Evolutionary conservation across 805 yeast genomes (phyloP), one percentile per base, ranked within the genome.

Genomic region (Candida awuae): DNA sequence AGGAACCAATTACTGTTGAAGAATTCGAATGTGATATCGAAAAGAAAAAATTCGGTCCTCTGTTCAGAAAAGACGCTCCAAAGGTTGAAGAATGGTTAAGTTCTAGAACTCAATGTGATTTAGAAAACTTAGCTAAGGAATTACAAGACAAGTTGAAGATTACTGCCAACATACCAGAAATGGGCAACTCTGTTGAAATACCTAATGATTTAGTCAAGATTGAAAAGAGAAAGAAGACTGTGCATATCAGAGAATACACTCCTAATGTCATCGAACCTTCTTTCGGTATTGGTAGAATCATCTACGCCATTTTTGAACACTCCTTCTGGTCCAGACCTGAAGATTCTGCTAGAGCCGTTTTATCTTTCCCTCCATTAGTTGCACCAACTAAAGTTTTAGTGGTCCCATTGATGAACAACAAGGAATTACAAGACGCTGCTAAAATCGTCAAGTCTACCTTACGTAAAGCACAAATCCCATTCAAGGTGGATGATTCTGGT

Each of bases 241-340:
- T 86, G 66, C 95, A 88, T 62, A 72, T 92, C 42, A 84, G 97
- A 59, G 98, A 94, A 68, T 92, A 67, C 67, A 84, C 85, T 50
- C 99, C 99, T 46, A 87, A 84, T 60, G 99, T 92, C 45, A 92
- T 92, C 55, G 99, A 92, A 69, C 99, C 99, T 46, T 92, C 99
- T 6, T 92, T 92, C 58, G 99, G 99, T 75, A 82, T 92, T 59
- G 98, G 98, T 44, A 88, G 99, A 70, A 86, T 94, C 62, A 70
- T 92, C 49, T 92, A 92, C 68, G 75, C 95, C 29, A 65, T 90
- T 51, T 84, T 88, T 56, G 99, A 92, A 70, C 99, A 92, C 66
- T 73, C 76, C 37, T 92, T 81, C 83, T 92, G 96, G 95, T 66
- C 82, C 39, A 81, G 99, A 67, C 86, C 94, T 15, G 96, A 84